Conservation (phyloP, 2,329 filamentous ascomycete genomes). For the Clarireedia monteithiana region DNA sequence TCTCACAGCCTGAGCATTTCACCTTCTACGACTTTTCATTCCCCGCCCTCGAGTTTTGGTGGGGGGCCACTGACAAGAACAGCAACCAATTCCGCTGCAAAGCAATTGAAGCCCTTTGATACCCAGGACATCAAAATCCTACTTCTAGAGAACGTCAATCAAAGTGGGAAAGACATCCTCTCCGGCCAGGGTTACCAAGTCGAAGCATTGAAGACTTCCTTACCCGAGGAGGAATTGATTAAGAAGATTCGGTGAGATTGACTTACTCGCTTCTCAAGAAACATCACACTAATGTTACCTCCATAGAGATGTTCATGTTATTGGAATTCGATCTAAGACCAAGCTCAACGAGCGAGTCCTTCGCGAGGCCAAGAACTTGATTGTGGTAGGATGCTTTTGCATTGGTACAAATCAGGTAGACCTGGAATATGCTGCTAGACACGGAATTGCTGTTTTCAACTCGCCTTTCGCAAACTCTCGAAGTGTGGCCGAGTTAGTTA, state of each 20-base stretch:
- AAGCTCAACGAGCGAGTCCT: slow-evolving; percentile 84
- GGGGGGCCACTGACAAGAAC: slow-evolving; percentile 35
- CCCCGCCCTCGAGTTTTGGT: slow-evolving; percentile 58
- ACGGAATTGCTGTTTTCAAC: slow-evolving; percentile 97
- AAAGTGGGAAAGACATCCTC: slow-evolving; percentile 78
- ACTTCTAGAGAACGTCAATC: slow-evolving; percentile 91
- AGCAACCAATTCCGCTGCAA: slow-evolving; percentile 39
- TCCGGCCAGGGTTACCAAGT: slow-evolving; percentile 89
- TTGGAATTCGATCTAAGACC: slow-evolving; percentile 97
- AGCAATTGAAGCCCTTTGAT: slow-evolving; percentile 90
- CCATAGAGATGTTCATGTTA: slow-evolving; percentile 82
- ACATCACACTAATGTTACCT: slow-evolving; percentile 13
- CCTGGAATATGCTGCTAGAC: slow-evolving; percentile 70
- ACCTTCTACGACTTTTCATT: slow-evolving; percentile 67
- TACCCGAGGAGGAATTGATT: slow-evolving; percentile 89
- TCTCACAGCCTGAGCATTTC: slow-evolving; percentile 61
- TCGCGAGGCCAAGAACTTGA: slow-evolving; percentile 82
- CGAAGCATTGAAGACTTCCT: slow-evolving; percentile 78
- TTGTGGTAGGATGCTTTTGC: slow-evolving; percentile 97
- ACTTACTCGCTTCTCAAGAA: not conserved
- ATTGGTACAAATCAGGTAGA: slow-evolving; percentile 97
- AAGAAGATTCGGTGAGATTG: slow-evolving; percentile 76
- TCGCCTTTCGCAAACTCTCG: slow-evolving; percentile 97
- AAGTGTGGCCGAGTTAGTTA: slow-evolving; percentile 92
- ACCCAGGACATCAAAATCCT: slow-evolving; percentile 95